Percentiles rank a stretch among this genome's conserved stretches.
phyloP scores from a whole-genome alignment of 2,329 filamentous ascomycete genomes.

The Cercospora sp. region DNA sequence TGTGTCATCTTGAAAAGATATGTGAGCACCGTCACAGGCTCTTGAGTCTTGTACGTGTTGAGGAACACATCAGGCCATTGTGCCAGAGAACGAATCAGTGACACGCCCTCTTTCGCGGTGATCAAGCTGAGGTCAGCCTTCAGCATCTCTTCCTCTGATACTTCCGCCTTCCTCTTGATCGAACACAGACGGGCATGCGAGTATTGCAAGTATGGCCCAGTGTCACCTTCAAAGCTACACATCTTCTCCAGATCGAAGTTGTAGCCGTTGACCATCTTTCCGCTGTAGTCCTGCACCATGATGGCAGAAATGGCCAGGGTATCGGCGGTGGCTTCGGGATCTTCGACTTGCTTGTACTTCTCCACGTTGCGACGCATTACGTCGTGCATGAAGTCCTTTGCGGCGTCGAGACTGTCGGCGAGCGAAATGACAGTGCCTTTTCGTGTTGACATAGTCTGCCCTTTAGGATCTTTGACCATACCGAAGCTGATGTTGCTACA shows the following conservation, averaged over 20 bases:
- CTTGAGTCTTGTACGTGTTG: constrained; percentile 81
- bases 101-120: constrained; percentile 69
- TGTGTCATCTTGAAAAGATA: constrained; percentile 89
- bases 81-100: constrained; percentile 73
- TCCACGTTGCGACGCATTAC: constrained; percentile 87
- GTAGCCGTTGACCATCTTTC: constrained; percentile 78
- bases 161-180: constrained; percentile 59
- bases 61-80: constrained; percentile 84
- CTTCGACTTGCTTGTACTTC: constrained; percentile 87
- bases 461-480: constrained; percentile 54
- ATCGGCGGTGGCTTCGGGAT: constrained; percentile 81
- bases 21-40: constrained; percentile 67
- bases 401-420: constrained; percentile 55
- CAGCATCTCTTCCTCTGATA: constrained; percentile 57
- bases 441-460: constrained; percentile 63
- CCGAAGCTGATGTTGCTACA: constrained; percentile 67
- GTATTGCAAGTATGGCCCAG: constrained; percentile 82
- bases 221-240: constrained; percentile 83
- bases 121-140: constrained; percentile 68
- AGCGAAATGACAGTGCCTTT: constrained; percentile 56
- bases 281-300: constrained; percentile 98
- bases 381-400: constrained; percentile 94
- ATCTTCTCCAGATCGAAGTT: constrained; percentile 78
- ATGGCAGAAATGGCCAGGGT: constrained; percentile 89
- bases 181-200: constrained; percentile 70